phyloP scores from a whole-genome alignment of 805 yeast genomes.

The Wilhelminamyces savonicus region DNA sequence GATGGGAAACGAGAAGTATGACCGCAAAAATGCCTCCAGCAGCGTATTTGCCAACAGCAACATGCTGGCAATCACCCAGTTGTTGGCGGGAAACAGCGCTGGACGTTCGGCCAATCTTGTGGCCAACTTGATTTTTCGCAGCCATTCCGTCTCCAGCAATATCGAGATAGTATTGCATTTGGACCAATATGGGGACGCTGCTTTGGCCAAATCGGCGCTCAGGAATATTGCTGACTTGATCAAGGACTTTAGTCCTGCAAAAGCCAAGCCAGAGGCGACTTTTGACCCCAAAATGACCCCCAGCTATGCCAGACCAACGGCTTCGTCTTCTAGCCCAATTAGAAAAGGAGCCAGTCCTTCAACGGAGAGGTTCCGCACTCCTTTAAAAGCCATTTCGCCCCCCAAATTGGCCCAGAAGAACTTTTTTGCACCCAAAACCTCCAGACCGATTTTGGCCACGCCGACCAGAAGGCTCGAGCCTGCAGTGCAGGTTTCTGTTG shows the following conservation, averaged over 20 bases:
- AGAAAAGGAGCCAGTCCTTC: not conserved
- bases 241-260: conserved; percentile 6
- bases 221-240: conserved; percentile 18
- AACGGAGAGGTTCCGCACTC: not conserved
- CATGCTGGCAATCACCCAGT: conserved; percentile 22
- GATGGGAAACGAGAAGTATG: conserved; percentile 24
- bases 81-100: conserved; percentile 7
- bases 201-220: conserved; percentile 20
- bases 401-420: not conserved
- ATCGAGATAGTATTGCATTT: conserved; percentile 20
- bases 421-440: not conserved
- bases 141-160: conserved; percentile 3
- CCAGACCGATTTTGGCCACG: not conserved
- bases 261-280: conserved; percentile 1
- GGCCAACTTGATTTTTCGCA: conserved; percentile 20
- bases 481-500: not conserved
- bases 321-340: conserved; percentile 14
- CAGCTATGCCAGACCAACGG: conserved; percentile 28
- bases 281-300: conserved; percentile 8
- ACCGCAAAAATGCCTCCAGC: conserved; percentile 6
- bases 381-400: not conserved
- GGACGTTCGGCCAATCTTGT: conserved; percentile 20
- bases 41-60: conserved; percentile 21
- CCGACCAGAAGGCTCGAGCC: not conserved
- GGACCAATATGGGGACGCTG: conserved; percentile 18